Evolutionary conservation across 2,329 filamentous ascomycete species (phyloP), one percentile per base, ranked within the genome.

Genomic region (Penicillium decumbens): DNA sequence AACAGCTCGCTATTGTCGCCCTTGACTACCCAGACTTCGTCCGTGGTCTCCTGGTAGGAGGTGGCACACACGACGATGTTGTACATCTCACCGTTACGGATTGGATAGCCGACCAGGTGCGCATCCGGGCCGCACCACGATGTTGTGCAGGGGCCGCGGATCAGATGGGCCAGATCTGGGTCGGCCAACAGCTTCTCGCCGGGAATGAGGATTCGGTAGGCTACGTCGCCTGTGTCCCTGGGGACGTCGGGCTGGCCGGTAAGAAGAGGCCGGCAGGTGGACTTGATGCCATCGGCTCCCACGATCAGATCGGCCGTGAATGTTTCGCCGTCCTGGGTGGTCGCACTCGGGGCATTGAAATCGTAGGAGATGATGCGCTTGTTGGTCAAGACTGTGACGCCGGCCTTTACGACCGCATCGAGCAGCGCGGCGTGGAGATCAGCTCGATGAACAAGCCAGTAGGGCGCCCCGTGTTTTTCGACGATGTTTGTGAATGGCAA

Each of bases 361-460:
- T 66, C 64, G 53, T 59, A 58, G 30, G 38, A 57, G 1, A 48
- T 54, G 12, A 69, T 64, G 18, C 49, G 53, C 24, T 58, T 57
- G 20, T 59, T 56, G 10, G 66, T 59, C 7, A 47, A 47, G 4
- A 72, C 61, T 10, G 64, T 57, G 0, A 75, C 72, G 6, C 73
- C 74, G 0, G 76, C 66, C 8, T 66, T 62, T 4, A 50, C 42
- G 18, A 74, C 72, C 28, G 70, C 67, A 13, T 66, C 61, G 0
- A 75, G 65, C n/a, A 78, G 61, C 15, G 72, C 70, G 20, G 60
- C 62, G 55, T 78, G 72, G 29, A 77, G 72, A 55, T 78, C 75
- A 23, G 75, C 75, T 18, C 77, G 71, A 62, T 79, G 76, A 13
- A 78, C 64, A 45, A 77, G 72, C 59, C 72, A 72, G 51, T 77